Evolutionary conservation across 208 protist species (phyloP), one percentile per base, ranked within the genome.

Genomic region (Trypanosoma mega): DNA sequence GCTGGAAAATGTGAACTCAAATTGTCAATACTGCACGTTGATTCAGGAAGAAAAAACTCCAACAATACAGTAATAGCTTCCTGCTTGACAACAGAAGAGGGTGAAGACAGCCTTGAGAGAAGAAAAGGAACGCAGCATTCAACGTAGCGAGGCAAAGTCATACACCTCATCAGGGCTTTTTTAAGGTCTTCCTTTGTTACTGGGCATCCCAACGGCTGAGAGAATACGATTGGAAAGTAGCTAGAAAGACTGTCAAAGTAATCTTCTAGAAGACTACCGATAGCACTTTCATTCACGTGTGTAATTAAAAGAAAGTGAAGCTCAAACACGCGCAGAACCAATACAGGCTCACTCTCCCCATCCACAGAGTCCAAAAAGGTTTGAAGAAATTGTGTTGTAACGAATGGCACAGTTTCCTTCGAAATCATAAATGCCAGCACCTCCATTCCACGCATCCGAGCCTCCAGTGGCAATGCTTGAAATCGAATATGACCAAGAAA

Each of bases 191-290:
- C 51, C 59, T 85, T 85, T 16, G 77, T 90, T 12, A 94, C 80
- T 3, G 14, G 26, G 61, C 84, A 92, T 23, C 69, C 75, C 1
- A 70, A 73, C 9, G 84, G 82, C 45, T 81, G 77, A 9, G 73
- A 77, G 68, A 92, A 94, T 24, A 92, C 71, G 3, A 94, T 68
- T 34, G 87, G 87, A 68, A 94, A 94, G 55, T 94, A 94, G 58
- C 78, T 88, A 9, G 87, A 78, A 26, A 92, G 9, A 53, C 72
- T 86, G 23, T 92, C 87, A 55, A 94, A 94, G 46, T 78, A 90
- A 24, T 85, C 78, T 14, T 81, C 56, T 3, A 59, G 45, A n/a
- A 87, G 61, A 11, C 59, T 41, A 20, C 30, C 47, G 14, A 90
- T 72, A 11, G 52, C 56, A 24, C 21, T 55, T 21, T 46, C 36